A percentile compares a stretch with the other conserved stretches of the same genome.
Evolutionary conservation across 768 basidiomycete genomes (phyloP).

Genomic region (Paxillus ammoniavirescens): DNA sequence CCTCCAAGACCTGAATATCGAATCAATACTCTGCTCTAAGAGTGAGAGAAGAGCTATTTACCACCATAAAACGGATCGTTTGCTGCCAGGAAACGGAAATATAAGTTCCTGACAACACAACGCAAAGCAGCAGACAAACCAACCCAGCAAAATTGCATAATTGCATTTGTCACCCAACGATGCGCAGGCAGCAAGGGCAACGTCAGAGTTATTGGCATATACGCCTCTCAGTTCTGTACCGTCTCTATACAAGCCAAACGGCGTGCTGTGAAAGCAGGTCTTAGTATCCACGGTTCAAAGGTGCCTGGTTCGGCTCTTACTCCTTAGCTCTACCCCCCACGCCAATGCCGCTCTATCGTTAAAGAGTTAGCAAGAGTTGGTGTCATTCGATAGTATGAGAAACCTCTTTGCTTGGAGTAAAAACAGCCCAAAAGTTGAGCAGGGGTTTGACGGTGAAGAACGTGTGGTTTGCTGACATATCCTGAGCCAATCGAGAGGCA

Average conservation of each 20-base stretch:
- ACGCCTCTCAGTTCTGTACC: conserved; percentile 76
- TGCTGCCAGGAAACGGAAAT: conserved; percentile 36
- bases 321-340: conserved; percentile 66
- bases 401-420: conserved; percentile 73
- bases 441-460: conserved; percentile 74
- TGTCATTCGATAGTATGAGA: conserved; percentile 20
- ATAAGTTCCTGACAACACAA: conserved; percentile 4
- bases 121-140: conserved; percentile 12
- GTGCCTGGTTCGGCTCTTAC: conserved; percentile 35
- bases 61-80: conserved; percentile 82
- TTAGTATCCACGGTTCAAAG: conserved; percentile 1
- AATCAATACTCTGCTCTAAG: neutral
- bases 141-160: conserved; percentile 75
- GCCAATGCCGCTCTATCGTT: conserved; percentile 62
- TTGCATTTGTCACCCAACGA: conserved; percentile 65
- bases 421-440: conserved; percentile 81
- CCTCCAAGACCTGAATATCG: conserved; percentile 62
- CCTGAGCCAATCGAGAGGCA: conserved; percentile 61
- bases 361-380: conserved; percentile 7
- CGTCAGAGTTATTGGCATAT: conserved; percentile 65
- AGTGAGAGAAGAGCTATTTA: conserved; percentile 27
- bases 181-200: conserved; percentile 66
- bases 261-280: conserved; percentile 45
- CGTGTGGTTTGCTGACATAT: conserved; percentile 71
- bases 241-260: conserved; percentile 73